A percentile compares a stretch with the other conserved stretches of the same genome.
Conservation (phyloP, 2,329 filamentous ascomycete genomes). For the Aspergillus luchuensis region DNA sequence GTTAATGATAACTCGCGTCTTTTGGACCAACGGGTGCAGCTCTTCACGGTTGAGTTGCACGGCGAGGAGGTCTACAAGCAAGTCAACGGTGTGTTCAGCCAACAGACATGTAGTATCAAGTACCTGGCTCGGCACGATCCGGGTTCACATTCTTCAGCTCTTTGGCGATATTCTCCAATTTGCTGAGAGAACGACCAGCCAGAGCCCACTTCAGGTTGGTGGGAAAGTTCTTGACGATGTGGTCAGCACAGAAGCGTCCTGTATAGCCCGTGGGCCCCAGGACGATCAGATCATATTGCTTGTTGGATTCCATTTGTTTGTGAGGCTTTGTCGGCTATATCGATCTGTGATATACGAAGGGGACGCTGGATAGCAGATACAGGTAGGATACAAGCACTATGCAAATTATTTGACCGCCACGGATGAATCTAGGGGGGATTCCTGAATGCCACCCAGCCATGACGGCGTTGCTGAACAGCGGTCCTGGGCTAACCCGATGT, state of each 20-base stretch:
- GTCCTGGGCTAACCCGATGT: constrained; percentile 6
- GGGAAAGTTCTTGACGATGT: constrained; percentile 70
- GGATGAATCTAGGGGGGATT: not conserved
- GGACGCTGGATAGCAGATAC: not conserved
- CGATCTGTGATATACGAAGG: not conserved
- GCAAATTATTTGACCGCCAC: not conserved
- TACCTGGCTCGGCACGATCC: constrained; percentile 72
- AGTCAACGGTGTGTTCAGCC: constrained; percentile 7
- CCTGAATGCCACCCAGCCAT: not conserved
- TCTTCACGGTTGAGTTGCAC: constrained; percentile 53
- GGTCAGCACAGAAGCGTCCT: constrained; percentile 72
- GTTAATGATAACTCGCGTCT: constrained; percentile 61
- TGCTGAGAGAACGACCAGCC: constrained; percentile 76
- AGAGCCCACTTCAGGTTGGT: constrained; percentile 85
- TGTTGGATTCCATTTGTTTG: constrained; percentile 43
- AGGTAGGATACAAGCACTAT: not conserved
- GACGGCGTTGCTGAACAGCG: not conserved
- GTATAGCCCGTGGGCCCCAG: constrained; percentile 80
- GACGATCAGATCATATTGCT: constrained; percentile 66
- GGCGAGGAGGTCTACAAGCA: constrained; percentile 45
- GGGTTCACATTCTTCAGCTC: constrained; percentile 68
- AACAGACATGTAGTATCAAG: not conserved
- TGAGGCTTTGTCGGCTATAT: not conserved
- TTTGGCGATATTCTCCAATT: constrained; percentile 69
- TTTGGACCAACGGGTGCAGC: constrained; percentile 54